Evolutionary conservation across 1,284 basidiomycete genomes (phyloP), one percentile per base, ranked within the genome.

Genomic region (Apiotrichum gamsii): DNA sequence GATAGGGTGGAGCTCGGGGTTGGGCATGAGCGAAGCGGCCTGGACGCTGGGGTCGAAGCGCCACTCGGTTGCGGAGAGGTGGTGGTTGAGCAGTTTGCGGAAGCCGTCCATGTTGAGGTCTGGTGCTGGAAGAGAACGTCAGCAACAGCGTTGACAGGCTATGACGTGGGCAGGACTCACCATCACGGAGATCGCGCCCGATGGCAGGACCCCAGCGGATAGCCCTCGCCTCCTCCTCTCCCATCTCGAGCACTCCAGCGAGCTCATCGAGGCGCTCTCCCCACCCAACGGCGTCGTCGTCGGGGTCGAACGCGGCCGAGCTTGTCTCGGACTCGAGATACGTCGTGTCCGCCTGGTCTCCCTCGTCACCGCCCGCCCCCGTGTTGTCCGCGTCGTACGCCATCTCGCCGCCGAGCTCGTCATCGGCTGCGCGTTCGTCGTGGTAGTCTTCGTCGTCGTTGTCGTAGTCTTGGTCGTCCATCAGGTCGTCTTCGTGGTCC

Each of bases 201-300:
- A 64, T 47, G 1, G 55, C 47, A 4, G 65, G 62, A 14, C 66
- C 68, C 62, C 64, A 66, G 37, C 59, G 56, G 10, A 67, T 5
- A 1, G 65, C 62, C 23, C 58, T 53, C 9, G 56, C 56, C 49
- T 70, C 68, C 8, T 49, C 56, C 45, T 69, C 67, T 4, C 59
- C 47, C 15, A 67, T 57, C 54, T 70, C 68, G 30, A 64, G 21
- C 34, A 60, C 51, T 8, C 68, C 68, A 5, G 68, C 65, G 10
- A 70, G 50, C 52, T 68, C 65, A 46, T 70, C 65, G 18, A 67
- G 43, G n/a, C 65, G 52, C 44, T 52, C 48, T 8, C 61, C 65
- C 48, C 60, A 70, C 11, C 49, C 59, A 31, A 60, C 61, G 0
- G 67, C 66, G 52, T 70, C 64, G 10, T 55, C 52, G 20, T 64